Evolutionary conservation across 768 basidiomycete genomes (phyloP), one percentile per base, ranked within the genome.

Genomic region (Pisolithus tinctorius): DNA sequence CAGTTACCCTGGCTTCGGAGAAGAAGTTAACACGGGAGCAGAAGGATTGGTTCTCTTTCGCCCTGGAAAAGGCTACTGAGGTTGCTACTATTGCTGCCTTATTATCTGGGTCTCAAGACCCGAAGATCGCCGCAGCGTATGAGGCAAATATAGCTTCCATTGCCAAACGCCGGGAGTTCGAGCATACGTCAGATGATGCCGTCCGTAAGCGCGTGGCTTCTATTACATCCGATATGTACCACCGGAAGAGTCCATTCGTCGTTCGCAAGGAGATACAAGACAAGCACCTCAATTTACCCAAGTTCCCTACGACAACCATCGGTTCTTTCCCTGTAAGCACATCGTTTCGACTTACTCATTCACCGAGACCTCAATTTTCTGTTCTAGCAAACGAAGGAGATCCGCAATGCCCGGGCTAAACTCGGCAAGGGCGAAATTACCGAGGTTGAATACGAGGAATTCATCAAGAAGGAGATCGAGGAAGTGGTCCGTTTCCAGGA

Each of bases 11-110:
- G 68, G 84, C 84, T 43, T 86, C 85, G 29, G 96, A 99, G 79
- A 90, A 79, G 60, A 90, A 93, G 74, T 78, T 99, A 63, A 88
- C 89, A 31, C 66, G 76, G 17, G 81, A 95, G 69, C 88, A 93
- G 70, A 88, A 84, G 73, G 93, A 95, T 65, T 99, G 96, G 95
- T 92, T 99, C 75, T 90, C 96, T 6, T 99, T 98, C 69, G 96
- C 96, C 48, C 75, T 88, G 54, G 95, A 99, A 80, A 99, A 99
- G 78, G 89, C 88, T 29, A 73, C 72, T 41, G 96, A 99, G 71
- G 93, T 98, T 63, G 77, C 93, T 43, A 76, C 77, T 58, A 84
- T 98, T 60, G 93, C 95, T 51, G 80, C 88, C 47, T 82, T 81
- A 53, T 78, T 95, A 53, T 89, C 88, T 52, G 87, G 88, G 59